Evolutionary conservation across 129 eudicot species (phyloP).

Genomic region (Saposhnikovia divaricata): DNA sequence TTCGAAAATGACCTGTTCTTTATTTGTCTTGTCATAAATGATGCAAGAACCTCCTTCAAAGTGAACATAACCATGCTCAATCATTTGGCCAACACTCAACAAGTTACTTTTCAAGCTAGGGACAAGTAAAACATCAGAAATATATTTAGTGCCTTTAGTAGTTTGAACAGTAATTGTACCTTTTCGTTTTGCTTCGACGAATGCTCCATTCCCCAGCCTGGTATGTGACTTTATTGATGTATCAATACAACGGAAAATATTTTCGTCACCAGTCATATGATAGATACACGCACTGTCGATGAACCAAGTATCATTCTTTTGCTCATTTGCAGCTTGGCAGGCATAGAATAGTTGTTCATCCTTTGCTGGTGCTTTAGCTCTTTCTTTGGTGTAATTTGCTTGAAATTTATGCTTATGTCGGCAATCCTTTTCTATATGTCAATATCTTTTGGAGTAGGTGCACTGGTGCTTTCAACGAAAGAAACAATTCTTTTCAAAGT

Average conservation of each 20-base stretch:
- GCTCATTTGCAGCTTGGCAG: not conserved
- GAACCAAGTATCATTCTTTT: not conserved
- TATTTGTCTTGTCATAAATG: too few species aligned
- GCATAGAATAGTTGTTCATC: not conserved
- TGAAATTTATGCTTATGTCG: not conserved
- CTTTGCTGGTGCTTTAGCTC: too few species aligned
- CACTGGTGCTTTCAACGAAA: too few species aligned
- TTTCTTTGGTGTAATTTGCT: not conserved
- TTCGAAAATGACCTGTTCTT: not conserved
- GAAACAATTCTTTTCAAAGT: too few species aligned
- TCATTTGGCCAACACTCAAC: too few species aligned
- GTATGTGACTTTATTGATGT: not conserved
- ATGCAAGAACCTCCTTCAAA: too few species aligned
- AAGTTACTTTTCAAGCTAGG: too few species aligned
- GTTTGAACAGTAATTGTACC: too few species aligned
- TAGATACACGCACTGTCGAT: not conserved
- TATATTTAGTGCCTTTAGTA: not conserved
- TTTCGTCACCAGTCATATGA: not conserved
- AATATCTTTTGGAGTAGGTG: not conserved
- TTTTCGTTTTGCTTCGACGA: not conserved
- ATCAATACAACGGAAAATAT: not conserved
- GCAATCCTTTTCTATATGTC: not conserved
- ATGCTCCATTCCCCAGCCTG: not conserved
- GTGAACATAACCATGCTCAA: too few species aligned
- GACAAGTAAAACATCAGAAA: not conserved